These are phyloP conservation scores for Pluteus cervinus DNA, from an alignment of 768 basidiomycete genomes.

Conservation along the genomic window DNA sequence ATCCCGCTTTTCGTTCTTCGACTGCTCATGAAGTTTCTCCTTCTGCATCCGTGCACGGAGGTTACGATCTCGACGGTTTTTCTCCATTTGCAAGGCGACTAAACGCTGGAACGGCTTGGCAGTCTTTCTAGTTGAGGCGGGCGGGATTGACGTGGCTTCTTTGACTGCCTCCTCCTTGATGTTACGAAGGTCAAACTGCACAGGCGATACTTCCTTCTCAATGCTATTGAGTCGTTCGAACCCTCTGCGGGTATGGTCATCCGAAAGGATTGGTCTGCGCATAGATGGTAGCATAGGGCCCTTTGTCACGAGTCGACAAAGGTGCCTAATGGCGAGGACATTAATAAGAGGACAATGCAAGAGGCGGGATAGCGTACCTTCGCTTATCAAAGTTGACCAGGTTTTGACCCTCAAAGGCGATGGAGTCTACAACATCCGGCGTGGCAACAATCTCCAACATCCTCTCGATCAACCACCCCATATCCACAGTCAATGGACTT, in stretches of 20 bases:
- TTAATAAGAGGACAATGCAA: constrained; percentile 4
- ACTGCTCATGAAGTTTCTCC: constrained; percentile 74
- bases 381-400: constrained; percentile 82
- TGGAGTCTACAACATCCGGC: constrained; percentile 60
- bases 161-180: constrained; percentile 73
- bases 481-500: constrained; percentile 61
- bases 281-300: constrained; percentile 38
- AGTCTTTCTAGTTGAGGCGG: constrained; percentile 46
- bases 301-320: constrained; percentile 59
- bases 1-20: constrained; percentile 65
- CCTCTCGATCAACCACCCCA: constrained; percentile 80
- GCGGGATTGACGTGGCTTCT: constrained; percentile 57
- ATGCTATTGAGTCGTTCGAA: constrained; percentile 74
- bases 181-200: constrained; percentile 65
- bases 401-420: constrained; percentile 44
- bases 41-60: constrained; percentile 63
- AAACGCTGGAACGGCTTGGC: constrained; percentile 63
- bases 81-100: constrained; percentile 67
- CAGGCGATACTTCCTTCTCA: constrained; percentile 55
- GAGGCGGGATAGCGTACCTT: constrained; percentile 38
- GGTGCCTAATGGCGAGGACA: constrained; percentile 39
- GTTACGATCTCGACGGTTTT: constrained; percentile 71
- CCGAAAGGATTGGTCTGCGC: constrained; percentile 39
- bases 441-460: constrained; percentile 74
- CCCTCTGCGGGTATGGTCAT: constrained; percentile 57